Evolutionary conservation across 352 stramenopile species (phyloP).

Genomic region (Pythium rhizo-oryzae): DNA sequence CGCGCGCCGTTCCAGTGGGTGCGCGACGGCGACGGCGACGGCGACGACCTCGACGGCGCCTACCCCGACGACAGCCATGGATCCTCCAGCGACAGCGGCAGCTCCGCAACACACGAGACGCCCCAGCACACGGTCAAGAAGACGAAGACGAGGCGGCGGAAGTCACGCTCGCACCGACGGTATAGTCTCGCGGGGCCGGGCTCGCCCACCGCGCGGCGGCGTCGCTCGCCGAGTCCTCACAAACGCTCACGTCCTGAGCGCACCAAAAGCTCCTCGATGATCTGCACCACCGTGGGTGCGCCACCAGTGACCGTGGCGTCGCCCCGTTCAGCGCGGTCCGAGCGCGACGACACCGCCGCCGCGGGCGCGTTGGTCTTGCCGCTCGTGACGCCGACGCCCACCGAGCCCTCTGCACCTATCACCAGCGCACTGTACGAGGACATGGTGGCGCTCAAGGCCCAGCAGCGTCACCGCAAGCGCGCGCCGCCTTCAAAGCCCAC

Average conservation of each 20-base stretch:
- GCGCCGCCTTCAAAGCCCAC: neutral
- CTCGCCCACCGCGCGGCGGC: neutral
- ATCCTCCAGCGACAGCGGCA: neutral
- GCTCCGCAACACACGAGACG: neutral
- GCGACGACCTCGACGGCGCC: neutral
- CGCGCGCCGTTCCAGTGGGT: conserved; percentile 62
- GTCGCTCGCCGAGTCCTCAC: neutral
- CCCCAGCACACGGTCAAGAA: neutral
- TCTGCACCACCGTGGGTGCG: too few relatives aligned
- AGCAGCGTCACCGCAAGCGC: conserved; percentile 10
- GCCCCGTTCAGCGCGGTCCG: conserved; percentile 8
- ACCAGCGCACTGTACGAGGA: conserved; percentile 3
- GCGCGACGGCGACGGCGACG: neutral
- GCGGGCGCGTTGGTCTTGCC: neutral
- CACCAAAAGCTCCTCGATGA: too few relatives aligned
- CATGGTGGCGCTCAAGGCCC: conserved; percentile 13
- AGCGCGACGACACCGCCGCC: conserved; percentile 2
- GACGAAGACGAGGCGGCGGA: neutral
- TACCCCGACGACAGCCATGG: neutral
- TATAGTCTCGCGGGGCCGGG: conserved; percentile 12
- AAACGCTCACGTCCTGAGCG: neutral
- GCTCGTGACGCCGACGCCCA: neutral
- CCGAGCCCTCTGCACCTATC: neutral
- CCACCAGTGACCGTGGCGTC: neutral
- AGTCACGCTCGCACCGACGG: neutral